A percentile compares a stretch with the other conserved stretches of the same genome.
phyloP scores from a whole-genome alignment of 345 rosid genomes.

The Nephelium lappaceum region DNA sequence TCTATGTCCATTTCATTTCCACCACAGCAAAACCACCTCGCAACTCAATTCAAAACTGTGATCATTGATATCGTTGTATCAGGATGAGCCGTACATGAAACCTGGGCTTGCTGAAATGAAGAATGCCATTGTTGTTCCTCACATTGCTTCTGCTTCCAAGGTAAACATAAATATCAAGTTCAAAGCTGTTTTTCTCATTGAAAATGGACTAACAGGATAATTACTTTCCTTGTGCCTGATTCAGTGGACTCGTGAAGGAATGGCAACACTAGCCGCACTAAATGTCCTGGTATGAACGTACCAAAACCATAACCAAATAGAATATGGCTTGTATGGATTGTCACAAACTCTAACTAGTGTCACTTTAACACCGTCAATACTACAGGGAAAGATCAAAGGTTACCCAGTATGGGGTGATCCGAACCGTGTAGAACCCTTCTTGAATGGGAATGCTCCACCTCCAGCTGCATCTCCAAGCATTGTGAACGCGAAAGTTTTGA shows the following conservation, averaged over 20 bases:
- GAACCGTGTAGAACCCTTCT: conserved; percentile 76
- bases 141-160: conserved; percentile 99
- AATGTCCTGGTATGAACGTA: conserved; percentile 70
- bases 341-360: neutral
- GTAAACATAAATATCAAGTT: conserved; percentile 33
- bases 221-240: conserved; percentile 4
- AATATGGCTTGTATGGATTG: neutral
- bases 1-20: conserved; percentile 1
- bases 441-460: conserved; percentile 74
- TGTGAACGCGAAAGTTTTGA: conserved; percentile 83
- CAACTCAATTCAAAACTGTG: neutral
- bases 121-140: conserved; percentile 90
- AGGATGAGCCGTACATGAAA: conserved; percentile 99
- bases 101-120: conserved; percentile 95
- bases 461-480: conserved; percentile 90
- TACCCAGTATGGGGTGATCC: conserved; percentile 84
- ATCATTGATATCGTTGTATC: conserved; percentile 17
- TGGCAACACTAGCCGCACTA: conserved; percentile 93
- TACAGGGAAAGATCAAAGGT: conserved; percentile 90
- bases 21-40: neutral
- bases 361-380: neutral
- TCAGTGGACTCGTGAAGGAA: conserved; percentile 99
- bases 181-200: neutral
- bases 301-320: neutral
- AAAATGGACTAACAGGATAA: neutral